Percentiles rank a stretch among this genome's conserved stretches.
Evolutionary conservation across 441 rosid species (phyloP).

Genomic region (Eutrema salsugineum): DNA sequence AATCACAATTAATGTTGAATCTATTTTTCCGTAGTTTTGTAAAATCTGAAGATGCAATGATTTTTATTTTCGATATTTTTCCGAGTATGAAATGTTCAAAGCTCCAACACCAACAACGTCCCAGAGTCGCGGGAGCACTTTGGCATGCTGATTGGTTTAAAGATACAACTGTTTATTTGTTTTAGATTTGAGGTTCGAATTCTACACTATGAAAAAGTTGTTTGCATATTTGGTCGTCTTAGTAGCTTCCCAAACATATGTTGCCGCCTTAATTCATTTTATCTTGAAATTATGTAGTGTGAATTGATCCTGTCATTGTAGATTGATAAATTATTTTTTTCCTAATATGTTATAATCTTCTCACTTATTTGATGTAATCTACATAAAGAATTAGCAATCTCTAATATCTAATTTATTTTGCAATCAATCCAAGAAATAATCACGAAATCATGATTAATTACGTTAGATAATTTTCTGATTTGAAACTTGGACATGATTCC

Average conservation of each 20-base stretch:
- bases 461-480: neutral
- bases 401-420: neutral
- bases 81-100: constrained; percentile 5
- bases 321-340: neutral
- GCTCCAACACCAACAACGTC: no score
- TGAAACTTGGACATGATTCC: neutral
- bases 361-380: neutral
- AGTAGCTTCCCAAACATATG: constrained; percentile 9
- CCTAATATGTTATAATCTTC: neutral
- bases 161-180: neutral
- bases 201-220: constrained; percentile 8
- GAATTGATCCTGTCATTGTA: neutral
- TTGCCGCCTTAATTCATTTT: neutral
- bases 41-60: neutral
- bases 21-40: neutral
- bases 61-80: no score
- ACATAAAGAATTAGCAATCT: neutral
- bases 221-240: neutral
- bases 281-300: neutral
- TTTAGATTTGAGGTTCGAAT: neutral
- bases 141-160: neutral
- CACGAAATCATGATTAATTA: neutral
- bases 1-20: neutral
- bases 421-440: neutral
- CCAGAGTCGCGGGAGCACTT: constrained; percentile 11